Evolutionary conservation across 768 basidiomycete genomes (phyloP).

Genomic region (Tubosaeta sp.): DNA sequence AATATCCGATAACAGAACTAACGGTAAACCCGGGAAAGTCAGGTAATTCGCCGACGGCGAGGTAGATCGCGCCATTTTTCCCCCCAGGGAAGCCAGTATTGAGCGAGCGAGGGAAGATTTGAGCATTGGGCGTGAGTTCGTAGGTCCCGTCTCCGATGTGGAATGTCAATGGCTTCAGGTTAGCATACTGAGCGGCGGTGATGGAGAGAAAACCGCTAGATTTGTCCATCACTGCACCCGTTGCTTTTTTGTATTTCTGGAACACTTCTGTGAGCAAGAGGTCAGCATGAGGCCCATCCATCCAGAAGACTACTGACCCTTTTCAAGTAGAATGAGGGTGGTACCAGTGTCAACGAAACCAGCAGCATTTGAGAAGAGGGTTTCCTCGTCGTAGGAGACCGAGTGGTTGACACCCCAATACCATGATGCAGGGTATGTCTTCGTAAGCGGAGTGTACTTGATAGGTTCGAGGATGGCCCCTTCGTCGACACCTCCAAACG

Average conservation of each 20-base stretch:
- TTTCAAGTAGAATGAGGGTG: too few relatives aligned
- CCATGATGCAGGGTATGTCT: slow-evolving; percentile 10
- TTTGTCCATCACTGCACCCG: too few relatives aligned
- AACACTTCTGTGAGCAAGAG: neutral
- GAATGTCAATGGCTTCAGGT: too few relatives aligned
- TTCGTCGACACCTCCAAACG: slow-evolving; percentile 22
- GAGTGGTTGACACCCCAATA: slow-evolving; percentile 30
- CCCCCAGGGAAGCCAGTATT: neutral
- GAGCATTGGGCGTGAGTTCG: too few relatives aligned
- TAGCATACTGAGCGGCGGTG: too few relatives aligned
- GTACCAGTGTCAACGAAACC: slow-evolving; percentile 18
- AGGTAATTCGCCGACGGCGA: slow-evolving; percentile 1
- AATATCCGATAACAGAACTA: too few relatives aligned
- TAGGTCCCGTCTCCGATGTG: too few relatives aligned
- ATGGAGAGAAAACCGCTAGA: too few relatives aligned
- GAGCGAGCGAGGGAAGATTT: neutral
- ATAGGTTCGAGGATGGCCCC: slow-evolving; percentile 9
- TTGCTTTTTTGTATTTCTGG: too few relatives aligned
- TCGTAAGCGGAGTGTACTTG: slow-evolving; percentile 22
- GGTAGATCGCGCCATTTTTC: slow-evolving; percentile 8
- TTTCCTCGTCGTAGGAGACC: slow-evolving; percentile 19
- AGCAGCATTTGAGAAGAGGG: slow-evolving; percentile 14
- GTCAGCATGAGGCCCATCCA: too few relatives aligned
- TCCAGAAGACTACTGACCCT: too few relatives aligned
- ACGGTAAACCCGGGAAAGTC: too few relatives aligned